These are phyloP conservation scores for Haplosporangium sp. DNA, from an alignment of 371 early-diverging fungal genomes.

Conservation along the genomic window DNA sequence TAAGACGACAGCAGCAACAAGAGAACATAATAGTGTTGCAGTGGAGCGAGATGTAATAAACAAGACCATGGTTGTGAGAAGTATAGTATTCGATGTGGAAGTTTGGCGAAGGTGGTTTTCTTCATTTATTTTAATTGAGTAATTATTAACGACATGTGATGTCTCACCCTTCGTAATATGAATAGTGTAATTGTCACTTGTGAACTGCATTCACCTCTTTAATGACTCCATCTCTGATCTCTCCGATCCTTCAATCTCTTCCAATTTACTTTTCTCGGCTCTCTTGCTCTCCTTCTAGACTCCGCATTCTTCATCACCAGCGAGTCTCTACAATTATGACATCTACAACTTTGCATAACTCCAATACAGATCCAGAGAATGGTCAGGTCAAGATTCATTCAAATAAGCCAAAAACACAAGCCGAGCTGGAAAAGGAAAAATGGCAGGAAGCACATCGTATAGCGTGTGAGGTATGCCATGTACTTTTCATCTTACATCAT, in stretches of 20 bases:
- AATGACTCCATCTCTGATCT: not conserved
- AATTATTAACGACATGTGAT: too few relatives aligned
- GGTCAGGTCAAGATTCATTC: constrained; percentile 53
- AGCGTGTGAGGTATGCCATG: constrained; percentile 40
- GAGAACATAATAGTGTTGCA: not conserved
- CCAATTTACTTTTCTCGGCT: too few relatives aligned
- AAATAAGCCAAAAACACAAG: constrained; percentile 32
- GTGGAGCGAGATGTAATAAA: not conserved
- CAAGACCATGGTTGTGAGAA: not conserved
- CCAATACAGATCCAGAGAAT: constrained; percentile 8
- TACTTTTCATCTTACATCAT: not conserved
- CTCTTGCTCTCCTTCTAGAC: too few relatives aligned
- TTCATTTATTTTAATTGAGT: too few relatives aligned
- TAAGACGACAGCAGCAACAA: not conserved
- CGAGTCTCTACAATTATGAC: not conserved
- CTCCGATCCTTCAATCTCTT: too few relatives aligned
- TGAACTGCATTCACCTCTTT: not conserved
- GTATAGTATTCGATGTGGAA: too few relatives aligned
- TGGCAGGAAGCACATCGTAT: constrained; percentile 44
- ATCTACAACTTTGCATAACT: not conserved
- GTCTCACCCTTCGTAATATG: too few relatives aligned
- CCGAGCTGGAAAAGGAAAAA: constrained; percentile 52
- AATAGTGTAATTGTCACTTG: too few relatives aligned
- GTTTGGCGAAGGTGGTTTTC: too few relatives aligned
- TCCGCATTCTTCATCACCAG: not conserved